phyloP scores from a whole-genome alignment of 2,329 filamentous ascomycete genomes.

The Pseudopyricularia javanii region DNA sequence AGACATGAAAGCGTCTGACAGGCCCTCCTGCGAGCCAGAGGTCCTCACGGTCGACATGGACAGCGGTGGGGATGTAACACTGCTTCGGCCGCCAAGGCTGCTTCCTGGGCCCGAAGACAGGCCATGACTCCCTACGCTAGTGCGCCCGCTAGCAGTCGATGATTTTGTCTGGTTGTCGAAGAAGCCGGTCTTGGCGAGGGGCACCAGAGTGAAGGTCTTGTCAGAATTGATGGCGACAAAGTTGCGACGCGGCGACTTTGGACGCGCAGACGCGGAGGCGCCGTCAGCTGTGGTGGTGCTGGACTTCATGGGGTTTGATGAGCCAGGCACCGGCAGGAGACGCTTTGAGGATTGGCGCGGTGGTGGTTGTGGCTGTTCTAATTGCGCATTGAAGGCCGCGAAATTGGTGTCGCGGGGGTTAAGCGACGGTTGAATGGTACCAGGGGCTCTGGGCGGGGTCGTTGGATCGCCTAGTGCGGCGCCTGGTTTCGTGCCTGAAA shows the following conservation, averaged over 20 bases:
- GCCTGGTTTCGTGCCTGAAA: constrained; percentile 33
- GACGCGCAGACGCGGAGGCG: constrained; percentile 10
- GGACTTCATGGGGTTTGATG: constrained; percentile 1
- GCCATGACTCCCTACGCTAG: constrained; percentile 5
- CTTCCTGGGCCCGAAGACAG: background rate
- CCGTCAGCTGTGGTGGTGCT: background rate
- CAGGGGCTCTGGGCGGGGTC: constrained; percentile 13
- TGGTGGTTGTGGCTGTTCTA: constrained; percentile 7
- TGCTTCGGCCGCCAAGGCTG: constrained; percentile 8
- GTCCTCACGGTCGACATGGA: constrained; percentile 27
- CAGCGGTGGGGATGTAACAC: constrained; percentile 27
- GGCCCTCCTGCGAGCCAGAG: constrained; percentile 35
- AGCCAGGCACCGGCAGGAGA: constrained; percentile 4
- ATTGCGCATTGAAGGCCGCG: constrained; percentile 22
- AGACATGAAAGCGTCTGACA: constrained; percentile 20
- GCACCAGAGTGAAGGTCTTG: constrained; percentile 44
- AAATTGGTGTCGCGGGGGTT: constrained; percentile 17
- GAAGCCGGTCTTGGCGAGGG: constrained; percentile 13
- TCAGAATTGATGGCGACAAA: constrained; percentile 40
- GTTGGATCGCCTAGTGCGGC: constrained; percentile 13
- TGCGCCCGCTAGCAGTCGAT: constrained; percentile 7
- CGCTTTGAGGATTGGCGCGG: background rate
- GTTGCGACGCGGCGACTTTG: constrained; percentile 27
- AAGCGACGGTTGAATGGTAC: background rate
- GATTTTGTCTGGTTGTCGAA: constrained; percentile 5